Conservation (phyloP, 768 basidiomycete species). For the Pholiota microspora region DNA sequence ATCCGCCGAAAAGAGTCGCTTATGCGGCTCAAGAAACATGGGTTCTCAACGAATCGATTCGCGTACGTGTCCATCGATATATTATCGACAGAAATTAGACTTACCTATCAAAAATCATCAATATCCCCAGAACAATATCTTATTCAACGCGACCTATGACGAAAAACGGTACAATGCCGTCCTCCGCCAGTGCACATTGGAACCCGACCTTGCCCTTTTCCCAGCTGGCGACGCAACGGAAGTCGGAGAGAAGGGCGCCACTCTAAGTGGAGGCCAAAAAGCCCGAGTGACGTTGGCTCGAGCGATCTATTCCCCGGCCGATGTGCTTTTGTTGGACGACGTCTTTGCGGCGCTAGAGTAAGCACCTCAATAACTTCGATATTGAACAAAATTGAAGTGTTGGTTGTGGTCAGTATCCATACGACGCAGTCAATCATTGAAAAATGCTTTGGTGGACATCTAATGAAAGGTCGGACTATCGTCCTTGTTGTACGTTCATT, state of each 20-base stretch:
- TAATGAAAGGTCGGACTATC: constrained; percentile 75
- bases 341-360: constrained; percentile 61
- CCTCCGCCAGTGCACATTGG: constrained; percentile 68
- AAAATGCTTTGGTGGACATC: constrained; percentile 73
- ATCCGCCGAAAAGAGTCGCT: constrained; percentile 62
- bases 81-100: background rate
- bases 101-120: background rate
- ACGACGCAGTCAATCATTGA: constrained; percentile 80
- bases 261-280: constrained; percentile 40
- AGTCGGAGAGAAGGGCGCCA: constrained; percentile 68
- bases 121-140: constrained; percentile 57
- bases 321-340: constrained; percentile 70
- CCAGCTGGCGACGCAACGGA: constrained; percentile 64
- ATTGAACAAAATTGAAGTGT: no score
- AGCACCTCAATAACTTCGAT: no score
- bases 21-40: constrained; percentile 81
- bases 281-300: constrained; percentile 45
- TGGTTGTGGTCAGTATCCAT: constrained; percentile 62
- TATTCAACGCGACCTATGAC: constrained; percentile 73
- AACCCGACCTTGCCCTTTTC: constrained; percentile 66
- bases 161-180: constrained; percentile 71
- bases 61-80: background rate
- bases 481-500: constrained; percentile 61
- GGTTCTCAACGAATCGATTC: constrained; percentile 75
- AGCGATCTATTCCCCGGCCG: constrained; percentile 47